phyloP scores from a whole-genome alignment of 176 grass and related monocot species.

The Typha latifolia region DNA sequence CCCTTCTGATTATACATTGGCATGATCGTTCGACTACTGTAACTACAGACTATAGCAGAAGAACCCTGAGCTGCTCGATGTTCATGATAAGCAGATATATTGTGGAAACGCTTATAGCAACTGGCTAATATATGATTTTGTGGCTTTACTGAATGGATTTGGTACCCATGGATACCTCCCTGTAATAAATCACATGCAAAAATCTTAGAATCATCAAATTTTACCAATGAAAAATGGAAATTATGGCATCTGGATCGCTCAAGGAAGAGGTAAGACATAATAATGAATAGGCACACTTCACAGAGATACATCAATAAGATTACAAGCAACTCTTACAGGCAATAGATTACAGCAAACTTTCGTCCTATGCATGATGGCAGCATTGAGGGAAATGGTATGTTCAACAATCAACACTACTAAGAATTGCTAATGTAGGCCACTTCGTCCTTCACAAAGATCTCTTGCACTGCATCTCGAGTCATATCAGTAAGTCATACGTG shows the following conservation, averaged over 20 bases:
- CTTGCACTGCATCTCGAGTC: too few species aligned
- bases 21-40: neutral
- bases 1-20: neutral
- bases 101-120: neutral
- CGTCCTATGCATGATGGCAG: too few species aligned
- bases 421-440: too few species aligned
- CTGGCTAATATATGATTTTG: neutral
- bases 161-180: neutral
- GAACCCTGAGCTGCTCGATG: neutral
- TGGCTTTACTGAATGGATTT: neutral
- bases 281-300: too few species aligned
- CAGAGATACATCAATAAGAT: too few species aligned
- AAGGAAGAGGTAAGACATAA: neutral
- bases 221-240: neutral
- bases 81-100: slow-evolving; percentile 3
- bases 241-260: neutral
- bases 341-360: too few species aligned
- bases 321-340: too few species aligned
- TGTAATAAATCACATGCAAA: neutral
- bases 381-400: too few species aligned
- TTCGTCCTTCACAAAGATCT: too few species aligned
- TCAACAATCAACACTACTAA: too few species aligned
- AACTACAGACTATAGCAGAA: neutral
- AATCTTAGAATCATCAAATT: neutral
- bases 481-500: too few species aligned